Conservation (phyloP, 345 rosid genomes). For the Crucihimalaya himalaica region DNA sequence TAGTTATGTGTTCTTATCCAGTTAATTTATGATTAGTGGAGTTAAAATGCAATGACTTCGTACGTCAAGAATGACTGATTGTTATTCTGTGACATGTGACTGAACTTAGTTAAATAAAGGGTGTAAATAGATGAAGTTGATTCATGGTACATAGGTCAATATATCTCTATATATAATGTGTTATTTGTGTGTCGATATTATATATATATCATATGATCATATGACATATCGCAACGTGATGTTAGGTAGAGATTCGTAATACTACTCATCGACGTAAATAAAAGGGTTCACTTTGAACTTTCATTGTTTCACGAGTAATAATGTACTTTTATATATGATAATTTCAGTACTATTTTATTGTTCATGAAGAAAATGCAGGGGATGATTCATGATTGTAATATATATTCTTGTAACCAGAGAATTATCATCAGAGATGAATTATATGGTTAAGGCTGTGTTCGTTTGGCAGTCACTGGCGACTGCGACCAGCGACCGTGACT, state of each 20-base stretch:
- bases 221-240: neutral
- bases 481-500: too few relatives aligned
- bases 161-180: neutral
- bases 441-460: too few relatives aligned
- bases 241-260: constrained; percentile 22
- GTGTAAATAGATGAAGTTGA: constrained; percentile 12
- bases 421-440: neutral
- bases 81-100: constrained; percentile 17
- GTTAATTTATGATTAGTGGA: neutral
- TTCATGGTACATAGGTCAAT: constrained; percentile 19
- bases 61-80: constrained; percentile 1
- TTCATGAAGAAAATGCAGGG: neutral
- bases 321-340: constrained; percentile 12
- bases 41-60: neutral
- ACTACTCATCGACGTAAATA: neutral
- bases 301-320: neutral
- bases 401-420: neutral
- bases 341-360: neutral
- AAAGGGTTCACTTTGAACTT: neutral
- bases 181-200: neutral
- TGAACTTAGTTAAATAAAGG: neutral
- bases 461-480: too few relatives aligned
- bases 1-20: neutral
- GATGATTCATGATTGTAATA: neutral
- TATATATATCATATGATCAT: too few relatives aligned